These are phyloP conservation scores for Suhomyces sp. DNA, from an alignment of 805 yeast species.

Conservation along the genomic window DNA sequence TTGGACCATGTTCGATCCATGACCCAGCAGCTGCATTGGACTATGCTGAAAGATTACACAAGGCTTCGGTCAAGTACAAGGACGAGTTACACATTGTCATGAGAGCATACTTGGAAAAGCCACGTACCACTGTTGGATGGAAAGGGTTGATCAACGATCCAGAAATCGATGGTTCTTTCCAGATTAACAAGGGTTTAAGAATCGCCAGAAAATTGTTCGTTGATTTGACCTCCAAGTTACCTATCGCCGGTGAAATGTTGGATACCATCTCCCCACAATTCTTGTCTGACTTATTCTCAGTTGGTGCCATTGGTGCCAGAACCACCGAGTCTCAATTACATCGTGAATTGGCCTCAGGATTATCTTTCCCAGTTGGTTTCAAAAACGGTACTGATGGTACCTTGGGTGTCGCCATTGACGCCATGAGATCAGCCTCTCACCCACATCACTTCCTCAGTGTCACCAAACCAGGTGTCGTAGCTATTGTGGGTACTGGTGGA, in stretches of 20 bases:
- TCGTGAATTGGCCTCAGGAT: constrained; percentile 94
- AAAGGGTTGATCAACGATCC: constrained; percentile 98
- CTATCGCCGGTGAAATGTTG: constrained; percentile 96
- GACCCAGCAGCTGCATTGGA: constrained; percentile 92
- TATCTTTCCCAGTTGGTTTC: constrained; percentile 97
- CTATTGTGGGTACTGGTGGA: constrained; percentile 94
- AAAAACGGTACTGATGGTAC: constrained; percentile 98
- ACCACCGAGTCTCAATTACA: constrained; percentile 98
- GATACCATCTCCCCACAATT: constrained; percentile 98
- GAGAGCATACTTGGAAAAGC: constrained; percentile 98
- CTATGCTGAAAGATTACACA: constrained; percentile 67
- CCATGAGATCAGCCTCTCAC: constrained; percentile 86
- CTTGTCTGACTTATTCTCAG: constrained; percentile 85
- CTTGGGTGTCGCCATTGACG: constrained; percentile 91
- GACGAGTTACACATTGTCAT: constrained; percentile 82
- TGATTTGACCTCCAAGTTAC: constrained; percentile 76
- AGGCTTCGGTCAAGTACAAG: constrained; percentile 58
- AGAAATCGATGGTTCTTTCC: constrained; percentile 87
- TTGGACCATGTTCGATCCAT: constrained; percentile 97
- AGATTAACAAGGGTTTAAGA: constrained; percentile 91
- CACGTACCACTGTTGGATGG: constrained; percentile 99
- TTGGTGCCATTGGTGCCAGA: constrained; percentile 99
- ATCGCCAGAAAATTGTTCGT: constrained; percentile 85
- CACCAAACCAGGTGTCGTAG: constrained; percentile 94
- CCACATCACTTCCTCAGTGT: constrained; percentile 94